Conservation (phyloP, 768 basidiomycete species). For the Asterophora parasitica region DNA sequence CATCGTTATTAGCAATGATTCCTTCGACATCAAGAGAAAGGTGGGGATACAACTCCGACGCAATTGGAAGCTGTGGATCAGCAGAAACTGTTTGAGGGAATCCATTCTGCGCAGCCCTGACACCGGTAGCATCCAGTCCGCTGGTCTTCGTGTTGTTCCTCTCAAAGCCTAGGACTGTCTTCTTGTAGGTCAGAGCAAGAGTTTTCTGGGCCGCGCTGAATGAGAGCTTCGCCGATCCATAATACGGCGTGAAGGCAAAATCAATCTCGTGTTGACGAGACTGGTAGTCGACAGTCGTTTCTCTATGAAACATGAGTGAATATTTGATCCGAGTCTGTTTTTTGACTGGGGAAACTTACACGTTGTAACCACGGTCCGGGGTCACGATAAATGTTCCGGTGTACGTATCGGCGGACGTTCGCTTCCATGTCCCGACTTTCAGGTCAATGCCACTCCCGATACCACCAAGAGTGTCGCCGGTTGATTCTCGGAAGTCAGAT, state of each 20-base stretch:
- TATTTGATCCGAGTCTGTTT: too few species aligned
- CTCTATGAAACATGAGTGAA: too few species aligned
- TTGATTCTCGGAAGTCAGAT: slow-evolving; percentile 48
- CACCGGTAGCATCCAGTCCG: slow-evolving; percentile 48
- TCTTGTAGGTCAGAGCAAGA: slow-evolving; percentile 43
- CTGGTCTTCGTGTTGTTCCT: slow-evolving; percentile 41
- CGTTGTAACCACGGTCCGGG: slow-evolving; percentile 55
- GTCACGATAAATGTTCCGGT: slow-evolving; percentile 43
- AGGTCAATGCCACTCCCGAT: slow-evolving; percentile 60
- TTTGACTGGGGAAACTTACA: slow-evolving; percentile 36
- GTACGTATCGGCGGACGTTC: slow-evolving; percentile 29
- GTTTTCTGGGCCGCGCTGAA: slow-evolving; percentile 50
- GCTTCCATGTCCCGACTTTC: slow-evolving; percentile 42
- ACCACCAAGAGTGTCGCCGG: slow-evolving; percentile 50
- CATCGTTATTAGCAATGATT: too few species aligned
- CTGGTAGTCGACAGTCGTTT: slow-evolving; percentile 38
- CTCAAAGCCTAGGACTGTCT: slow-evolving; percentile 43
- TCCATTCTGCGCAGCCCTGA: slow-evolving; percentile 34
- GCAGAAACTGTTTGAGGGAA: slow-evolving; percentile 14
- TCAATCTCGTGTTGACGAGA: slow-evolving; percentile 57
- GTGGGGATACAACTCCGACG: too few species aligned
- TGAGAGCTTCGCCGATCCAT: slow-evolving; percentile 35
- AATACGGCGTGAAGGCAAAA: slow-evolving; percentile 57
- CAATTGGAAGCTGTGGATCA: too few species aligned
- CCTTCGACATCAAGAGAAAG: too few species aligned